Evolutionary conservation across 2,329 filamentous ascomycete genomes (phyloP).

Genomic region (Verruconis gallopava): DNA sequence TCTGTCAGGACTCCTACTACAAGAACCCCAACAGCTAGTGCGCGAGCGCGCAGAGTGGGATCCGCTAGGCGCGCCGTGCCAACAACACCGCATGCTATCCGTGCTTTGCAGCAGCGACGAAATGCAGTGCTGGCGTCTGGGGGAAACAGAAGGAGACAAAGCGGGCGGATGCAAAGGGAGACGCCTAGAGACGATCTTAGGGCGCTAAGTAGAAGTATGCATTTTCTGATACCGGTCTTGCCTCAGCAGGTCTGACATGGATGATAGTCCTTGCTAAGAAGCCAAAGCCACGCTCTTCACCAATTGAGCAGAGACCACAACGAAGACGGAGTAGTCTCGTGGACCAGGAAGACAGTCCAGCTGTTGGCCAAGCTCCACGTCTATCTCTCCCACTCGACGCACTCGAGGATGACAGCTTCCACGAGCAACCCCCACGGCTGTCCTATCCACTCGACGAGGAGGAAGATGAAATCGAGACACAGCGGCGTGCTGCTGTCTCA

Average conservation of each 20-base stretch:
- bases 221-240: no score
- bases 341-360: conserved; percentile 36
- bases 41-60: conserved; percentile 1
- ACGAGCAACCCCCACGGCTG: conserved; percentile 25
- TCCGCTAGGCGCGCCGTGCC: conserved; percentile 20
- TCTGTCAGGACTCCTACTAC: neutral
- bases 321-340: conserved; percentile 19
- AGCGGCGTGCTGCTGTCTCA: neutral
- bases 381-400: conserved; percentile 30
- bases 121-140: conserved; percentile 37
- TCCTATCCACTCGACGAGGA: conserved; percentile 24
- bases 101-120: conserved; percentile 39
- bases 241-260: no score
- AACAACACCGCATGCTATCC: conserved; percentile 42
- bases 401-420: conserved; percentile 29
- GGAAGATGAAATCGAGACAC: conserved; percentile 14
- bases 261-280: conserved; percentile 35
- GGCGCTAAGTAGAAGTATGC: conserved; percentile 33
- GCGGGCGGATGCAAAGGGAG: conserved; percentile 37
- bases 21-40: neutral
- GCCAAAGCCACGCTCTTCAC: conserved; percentile 36
- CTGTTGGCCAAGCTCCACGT: conserved; percentile 26
- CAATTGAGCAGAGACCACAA: conserved; percentile 14
- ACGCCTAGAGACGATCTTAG: conserved; percentile 42
- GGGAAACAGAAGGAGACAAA: conserved; percentile 34